Evolutionary conservation across 768 basidiomycete genomes (phyloP).

Genomic region (Leccinum imitatum): DNA sequence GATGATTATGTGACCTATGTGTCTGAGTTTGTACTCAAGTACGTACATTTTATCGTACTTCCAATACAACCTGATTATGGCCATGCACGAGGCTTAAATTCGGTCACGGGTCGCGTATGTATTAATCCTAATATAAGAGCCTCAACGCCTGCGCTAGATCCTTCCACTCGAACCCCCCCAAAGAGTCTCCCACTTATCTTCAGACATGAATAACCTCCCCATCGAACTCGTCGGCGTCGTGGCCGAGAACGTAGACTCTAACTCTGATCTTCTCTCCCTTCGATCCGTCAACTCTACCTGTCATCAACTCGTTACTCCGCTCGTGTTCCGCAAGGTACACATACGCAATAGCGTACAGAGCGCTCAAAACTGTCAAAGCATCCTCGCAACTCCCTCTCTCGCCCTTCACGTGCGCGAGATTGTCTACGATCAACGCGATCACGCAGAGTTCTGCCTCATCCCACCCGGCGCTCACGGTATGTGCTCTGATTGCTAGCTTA

Average conservation of each 20-base stretch:
- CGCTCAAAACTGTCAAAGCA: conserved; percentile 23
- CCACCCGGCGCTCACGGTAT: conserved; percentile 16
- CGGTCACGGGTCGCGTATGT: neutral
- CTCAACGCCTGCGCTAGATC: neutral
- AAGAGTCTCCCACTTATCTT: neutral
- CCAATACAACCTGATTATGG: neutral
- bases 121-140: conserved; percentile 9
- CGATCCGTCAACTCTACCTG: conserved; percentile 29
- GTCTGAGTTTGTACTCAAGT: neutral
- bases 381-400: conserved; percentile 24
- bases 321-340: conserved; percentile 23
- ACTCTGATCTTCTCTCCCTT: conserved; percentile 28
- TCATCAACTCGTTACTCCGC: conserved; percentile 27
- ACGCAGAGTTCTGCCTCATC: conserved; percentile 25
- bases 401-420: conserved; percentile 27
- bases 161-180: neutral
- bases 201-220: conserved; percentile 26
- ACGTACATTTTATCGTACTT: neutral
- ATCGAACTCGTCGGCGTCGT: conserved; percentile 29
- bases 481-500: too few relatives aligned
- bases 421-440: conserved; percentile 31
- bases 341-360: conserved; percentile 28
- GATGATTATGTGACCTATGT: neutral
- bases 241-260: conserved; percentile 23
- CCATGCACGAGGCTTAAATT: neutral